Conservation (phyloP, 2,329 filamentous ascomycete species). For the Colletotrichum melonis region DNA sequence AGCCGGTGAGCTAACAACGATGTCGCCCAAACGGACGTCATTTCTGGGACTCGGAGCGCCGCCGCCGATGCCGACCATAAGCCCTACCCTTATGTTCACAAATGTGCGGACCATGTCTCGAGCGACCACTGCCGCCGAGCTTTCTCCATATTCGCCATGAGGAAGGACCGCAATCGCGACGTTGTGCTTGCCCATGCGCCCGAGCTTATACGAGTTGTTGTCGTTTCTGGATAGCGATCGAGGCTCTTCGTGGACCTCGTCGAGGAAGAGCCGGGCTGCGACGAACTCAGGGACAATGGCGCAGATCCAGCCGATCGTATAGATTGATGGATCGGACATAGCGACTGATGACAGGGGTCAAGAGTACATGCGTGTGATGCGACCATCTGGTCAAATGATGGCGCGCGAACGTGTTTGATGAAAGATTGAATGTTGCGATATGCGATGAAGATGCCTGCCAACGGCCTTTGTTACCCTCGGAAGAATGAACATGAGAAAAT, state of each 20-base stretch:
- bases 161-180: conserved; percentile 47
- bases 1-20: neutral
- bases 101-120: conserved; percentile 48
- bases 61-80: conserved; percentile 44
- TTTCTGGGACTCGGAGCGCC: conserved; percentile 46
- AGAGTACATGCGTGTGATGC: neutral
- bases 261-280: conserved; percentile 43
- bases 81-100: conserved; percentile 39
- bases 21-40: conserved; percentile 45
- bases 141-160: conserved; percentile 43
- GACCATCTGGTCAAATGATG: neutral
- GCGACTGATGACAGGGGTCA: neutral
- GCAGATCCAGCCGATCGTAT: conserved; percentile 48
- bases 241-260: conserved; percentile 38
- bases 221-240: conserved; percentile 34
- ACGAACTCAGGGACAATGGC: conserved; percentile 41
- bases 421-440: neutral
- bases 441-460: neutral
- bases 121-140: conserved; percentile 45
- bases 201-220: conserved; percentile 44
- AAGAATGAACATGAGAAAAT: neutral
- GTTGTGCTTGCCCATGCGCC: conserved; percentile 44
- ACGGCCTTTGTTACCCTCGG: neutral
- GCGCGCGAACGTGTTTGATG: neutral
- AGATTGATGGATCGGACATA: conserved; percentile 23